These are phyloP conservation scores for Termitomyces sp. DNA, from an alignment of 768 basidiomycete species.

Conservation along the genomic window DNA sequence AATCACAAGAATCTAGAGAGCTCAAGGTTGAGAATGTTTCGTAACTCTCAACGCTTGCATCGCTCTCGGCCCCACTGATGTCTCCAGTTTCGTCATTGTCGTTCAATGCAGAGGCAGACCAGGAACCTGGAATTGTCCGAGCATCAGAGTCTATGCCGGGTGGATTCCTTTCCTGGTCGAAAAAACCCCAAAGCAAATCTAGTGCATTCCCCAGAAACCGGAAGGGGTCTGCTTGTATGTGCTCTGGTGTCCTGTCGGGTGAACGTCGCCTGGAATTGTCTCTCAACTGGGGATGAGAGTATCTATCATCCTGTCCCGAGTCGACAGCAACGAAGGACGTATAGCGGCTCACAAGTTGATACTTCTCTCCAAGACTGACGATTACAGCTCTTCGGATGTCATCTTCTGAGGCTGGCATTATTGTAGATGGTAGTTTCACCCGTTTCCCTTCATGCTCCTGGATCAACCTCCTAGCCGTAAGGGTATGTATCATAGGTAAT, in stretches of 20 bases:
- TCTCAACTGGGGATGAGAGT: not conserved
- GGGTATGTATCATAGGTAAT: slow-evolving; percentile 43
- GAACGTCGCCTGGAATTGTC: not conserved
- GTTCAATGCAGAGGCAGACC: slow-evolving; percentile 12
- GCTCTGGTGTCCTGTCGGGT: not conserved
- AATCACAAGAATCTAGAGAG: slow-evolving; percentile 39
- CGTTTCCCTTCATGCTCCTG: slow-evolving; percentile 40
- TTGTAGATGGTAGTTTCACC: slow-evolving; percentile 28
- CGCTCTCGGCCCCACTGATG: not conserved
- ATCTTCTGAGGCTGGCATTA: slow-evolving; percentile 24
- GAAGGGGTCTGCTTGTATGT: not conserved
- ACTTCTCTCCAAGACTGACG: slow-evolving; percentile 44
- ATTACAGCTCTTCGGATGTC: slow-evolving; percentile 42
- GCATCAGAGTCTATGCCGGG: not conserved
- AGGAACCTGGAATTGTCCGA: slow-evolving; percentile 18
- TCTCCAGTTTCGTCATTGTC: slow-evolving; percentile 23
- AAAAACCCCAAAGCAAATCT: not conserved
- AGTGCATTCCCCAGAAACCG: not conserved
- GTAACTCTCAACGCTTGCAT: slow-evolving; percentile 19
- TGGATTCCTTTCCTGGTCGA: not conserved
- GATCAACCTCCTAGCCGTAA: slow-evolving; percentile 54
- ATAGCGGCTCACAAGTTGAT: slow-evolving; percentile 47
- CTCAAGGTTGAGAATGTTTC: slow-evolving; percentile 45
- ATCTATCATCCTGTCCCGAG: slow-evolving; percentile 21
- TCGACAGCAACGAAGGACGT: slow-evolving; percentile 60